phyloP scores from a whole-genome alignment of 768 basidiomycete genomes.

The Galerina marginata region DNA sequence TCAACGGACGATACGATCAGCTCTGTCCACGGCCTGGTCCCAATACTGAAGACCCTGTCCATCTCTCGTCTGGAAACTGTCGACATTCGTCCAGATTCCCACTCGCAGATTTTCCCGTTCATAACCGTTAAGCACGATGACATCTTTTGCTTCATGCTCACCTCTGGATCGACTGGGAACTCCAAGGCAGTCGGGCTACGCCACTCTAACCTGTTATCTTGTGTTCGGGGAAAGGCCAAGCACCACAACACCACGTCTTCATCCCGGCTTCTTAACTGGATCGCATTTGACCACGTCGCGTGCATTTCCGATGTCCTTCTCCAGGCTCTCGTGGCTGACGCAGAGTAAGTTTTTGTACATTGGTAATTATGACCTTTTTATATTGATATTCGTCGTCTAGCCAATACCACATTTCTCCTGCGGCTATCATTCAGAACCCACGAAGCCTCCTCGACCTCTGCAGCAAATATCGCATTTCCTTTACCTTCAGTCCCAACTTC shows the following conservation, averaged over 20 bases:
- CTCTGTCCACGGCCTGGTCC: background rate
- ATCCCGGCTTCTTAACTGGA: background rate
- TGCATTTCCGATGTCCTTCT: background rate
- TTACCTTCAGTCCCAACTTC: conserved; percentile 6
- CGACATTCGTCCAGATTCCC: background rate
- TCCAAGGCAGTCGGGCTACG: background rate
- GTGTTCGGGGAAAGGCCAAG: background rate
- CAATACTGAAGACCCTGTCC: background rate
- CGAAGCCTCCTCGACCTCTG: background rate
- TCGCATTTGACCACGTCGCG: conserved; percentile 4
- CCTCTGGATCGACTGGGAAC: conserved; percentile 3
- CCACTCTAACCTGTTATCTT: background rate
- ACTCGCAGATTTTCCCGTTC: background rate
- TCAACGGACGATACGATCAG: background rate
- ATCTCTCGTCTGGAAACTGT: background rate
- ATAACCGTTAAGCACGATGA: background rate
- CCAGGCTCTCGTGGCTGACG: conserved; percentile 1
- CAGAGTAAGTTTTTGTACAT: background rate
- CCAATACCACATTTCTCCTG: background rate
- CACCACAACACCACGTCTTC: background rate
- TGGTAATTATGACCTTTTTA: background rate
- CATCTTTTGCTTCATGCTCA: background rate
- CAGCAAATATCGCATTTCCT: background rate
- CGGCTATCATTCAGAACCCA: background rate
- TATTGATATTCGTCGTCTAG: background rate